These are phyloP conservation scores for Canariomyces notabilis DNA, from an alignment of 2,329 filamentous ascomycete species.

Conservation along the genomic window DNA sequence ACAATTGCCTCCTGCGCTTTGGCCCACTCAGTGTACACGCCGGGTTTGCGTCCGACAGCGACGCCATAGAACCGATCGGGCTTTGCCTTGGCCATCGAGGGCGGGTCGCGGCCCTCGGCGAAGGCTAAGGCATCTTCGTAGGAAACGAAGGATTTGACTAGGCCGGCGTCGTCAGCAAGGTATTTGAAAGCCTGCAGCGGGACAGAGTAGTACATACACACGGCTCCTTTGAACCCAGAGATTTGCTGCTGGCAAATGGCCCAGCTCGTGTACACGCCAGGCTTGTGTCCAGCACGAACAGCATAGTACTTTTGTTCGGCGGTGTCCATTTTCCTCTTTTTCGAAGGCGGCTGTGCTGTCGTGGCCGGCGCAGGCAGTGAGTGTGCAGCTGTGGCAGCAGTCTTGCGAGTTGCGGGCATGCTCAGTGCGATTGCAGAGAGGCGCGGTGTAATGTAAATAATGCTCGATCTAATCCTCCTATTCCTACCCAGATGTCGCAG, in stretches of 20 bases:
- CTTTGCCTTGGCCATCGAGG: conserved; percentile 34
- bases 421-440: not conserved
- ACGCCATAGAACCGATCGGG: conserved; percentile 55
- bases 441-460: not conserved
- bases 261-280: conserved; percentile 60
- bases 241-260: conserved; percentile 58
- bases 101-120: conserved; percentile 55
- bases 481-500: not conserved
- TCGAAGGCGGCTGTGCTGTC: conserved; percentile 6
- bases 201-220: conserved; percentile 50
- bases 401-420: conserved; percentile 4
- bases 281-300: conserved; percentile 50
- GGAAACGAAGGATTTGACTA: conserved; percentile 75
- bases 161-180: not conserved
- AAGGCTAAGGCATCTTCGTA: conserved; percentile 75
- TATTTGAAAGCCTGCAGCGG: no score
- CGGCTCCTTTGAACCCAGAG: conserved; percentile 56
- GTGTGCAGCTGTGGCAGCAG: not conserved
- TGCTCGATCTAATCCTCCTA: not conserved
- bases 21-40: conserved; percentile 61
- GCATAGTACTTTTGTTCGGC: conserved; percentile 53
- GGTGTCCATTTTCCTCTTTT: conserved; percentile 19
- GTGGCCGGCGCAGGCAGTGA: not conserved
- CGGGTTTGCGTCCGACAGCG: conserved; percentile 52
- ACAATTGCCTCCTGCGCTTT: conserved; percentile 68